A percentile compares a stretch with the other conserved stretches of the same genome.
phyloP scores from a whole-genome alignment of 1,139 yeast species.

The Starmera stellimalicola region DNA sequence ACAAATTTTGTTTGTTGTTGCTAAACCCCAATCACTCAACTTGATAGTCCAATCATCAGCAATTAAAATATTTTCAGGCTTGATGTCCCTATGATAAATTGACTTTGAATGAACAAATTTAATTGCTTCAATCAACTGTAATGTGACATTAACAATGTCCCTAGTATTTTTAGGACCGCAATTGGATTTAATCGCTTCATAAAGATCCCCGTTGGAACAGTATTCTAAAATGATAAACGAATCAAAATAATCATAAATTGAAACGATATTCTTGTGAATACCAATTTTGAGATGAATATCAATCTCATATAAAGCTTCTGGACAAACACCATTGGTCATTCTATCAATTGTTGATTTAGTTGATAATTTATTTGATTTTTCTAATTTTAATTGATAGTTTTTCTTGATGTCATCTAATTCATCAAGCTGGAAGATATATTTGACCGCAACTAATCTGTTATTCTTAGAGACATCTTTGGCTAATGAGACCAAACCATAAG shows the following conservation, averaged over 20 bases:
- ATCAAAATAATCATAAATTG: slow-evolving; percentile 68
- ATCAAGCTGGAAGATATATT: slow-evolving; percentile 48
- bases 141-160: slow-evolving; percentile 65
- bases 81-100: slow-evolving; percentile 81
- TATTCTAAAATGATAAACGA: slow-evolving; percentile 79
- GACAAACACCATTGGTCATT: slow-evolving; percentile 29
- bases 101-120: slow-evolving; percentile 65
- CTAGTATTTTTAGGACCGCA: slow-evolving; percentile 72
- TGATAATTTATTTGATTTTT: slow-evolving; percentile 13
- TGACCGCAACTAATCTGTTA: slow-evolving; percentile 65
- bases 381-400: slow-evolving; percentile 9
- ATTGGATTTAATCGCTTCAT: slow-evolving; percentile 82
- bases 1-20: slow-evolving; percentile 56
- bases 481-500: slow-evolving; percentile 84
- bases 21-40: slow-evolving; percentile 88
- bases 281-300: slow-evolving; percentile 65
- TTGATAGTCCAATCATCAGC: slow-evolving; percentile 74
- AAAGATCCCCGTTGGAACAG: slow-evolving; percentile 85
- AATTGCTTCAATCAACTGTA: slow-evolving; percentile 70
- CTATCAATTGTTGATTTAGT: slow-evolving; percentile 23
- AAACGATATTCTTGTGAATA: slow-evolving; percentile 41
- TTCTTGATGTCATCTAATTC: slow-evolving; percentile 20
- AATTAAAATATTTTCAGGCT: slow-evolving; percentile 81
- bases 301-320: slow-evolving; percentile 76
- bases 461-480: slow-evolving; percentile 60